Evolutionary conservation across 2,329 filamentous ascomycete species (phyloP), one percentile per base, ranked within the genome.

Genomic region (Pyrenophora tritici-repentis): DNA sequence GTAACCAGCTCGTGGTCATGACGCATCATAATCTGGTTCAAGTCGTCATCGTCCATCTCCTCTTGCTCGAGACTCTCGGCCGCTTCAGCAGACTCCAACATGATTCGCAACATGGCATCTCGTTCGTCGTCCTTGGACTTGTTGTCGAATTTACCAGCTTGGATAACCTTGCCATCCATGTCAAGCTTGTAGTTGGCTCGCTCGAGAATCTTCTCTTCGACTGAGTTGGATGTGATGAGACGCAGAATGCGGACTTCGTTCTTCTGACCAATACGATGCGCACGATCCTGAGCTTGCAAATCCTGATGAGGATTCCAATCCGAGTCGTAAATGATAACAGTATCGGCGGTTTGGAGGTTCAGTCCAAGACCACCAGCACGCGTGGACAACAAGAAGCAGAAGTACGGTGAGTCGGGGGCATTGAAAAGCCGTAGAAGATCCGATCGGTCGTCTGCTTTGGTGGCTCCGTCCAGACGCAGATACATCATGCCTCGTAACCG

Each of bases 281-380:
- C 94, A 87, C 94, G 94, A 88, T 99, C 94, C 73, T 99, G 94
- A 12, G 94, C 94, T 75, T 99, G 94, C 75, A 99, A 80, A 89
- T 99, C 94, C 75, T 99, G 94, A 73, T 97, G 93, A 71, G 94
- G 94, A 75, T 99, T 99, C 94, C 94, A 99, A 78, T 99, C 94
- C 0, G 94, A 99, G 71, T 99, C 94, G 76, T 97, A 99, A 70
- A 99, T 99, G 75, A 99, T 97, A 78, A 99, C 94, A 1, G 94
- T 99, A 75, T 99, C 94, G 35, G 94, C 94, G 38, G 93, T 97
- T 76, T 99, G 94, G 73, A 99, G 75, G 70, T 99, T 99, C 62
- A 99, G 83, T 82, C 94, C 94, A 9, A 99, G 83, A 84, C 94
- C 94, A 87, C 94, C 94, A 56, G 94, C 94, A 81, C 94, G 93